phyloP scores from a whole-genome alignment of 164 flowering plant genomes.

The Tetracentron sinense region DNA sequence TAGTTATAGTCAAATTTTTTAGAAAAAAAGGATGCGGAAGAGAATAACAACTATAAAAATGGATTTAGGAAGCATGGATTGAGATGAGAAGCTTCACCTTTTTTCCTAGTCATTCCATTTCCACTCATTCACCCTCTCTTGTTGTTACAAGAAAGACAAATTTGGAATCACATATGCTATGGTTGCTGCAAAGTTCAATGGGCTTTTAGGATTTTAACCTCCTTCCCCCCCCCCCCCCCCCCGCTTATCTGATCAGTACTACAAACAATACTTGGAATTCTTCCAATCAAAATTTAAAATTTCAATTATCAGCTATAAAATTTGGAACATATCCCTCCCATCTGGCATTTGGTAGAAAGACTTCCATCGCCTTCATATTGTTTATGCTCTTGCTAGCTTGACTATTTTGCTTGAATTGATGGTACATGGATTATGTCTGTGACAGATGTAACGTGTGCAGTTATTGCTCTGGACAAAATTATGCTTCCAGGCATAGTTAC shows the following conservation, averaged over 20 bases:
- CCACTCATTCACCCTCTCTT: not conserved
- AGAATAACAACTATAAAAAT: not conserved
- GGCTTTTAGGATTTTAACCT: no score
- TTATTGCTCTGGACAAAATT: slow-evolving; percentile 22
- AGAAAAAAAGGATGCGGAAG: no score
- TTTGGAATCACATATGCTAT: not conserved
- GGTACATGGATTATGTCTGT: slow-evolving; percentile 11
- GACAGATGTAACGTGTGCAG: slow-evolving; percentile 25
- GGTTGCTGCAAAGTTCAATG: not conserved
- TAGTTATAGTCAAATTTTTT: no score
- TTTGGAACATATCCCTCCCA: not conserved
- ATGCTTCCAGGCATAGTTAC: no score
- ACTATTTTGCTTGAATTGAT: not conserved
- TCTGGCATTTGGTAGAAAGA: not conserved
- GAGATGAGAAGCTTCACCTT: not conserved
- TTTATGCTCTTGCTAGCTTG: not conserved
- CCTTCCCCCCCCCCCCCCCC: no score
- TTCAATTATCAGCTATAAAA: not conserved
- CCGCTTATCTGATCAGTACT: no score
- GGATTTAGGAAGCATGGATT: not conserved
- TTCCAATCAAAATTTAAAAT: not conserved
- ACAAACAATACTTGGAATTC: not conserved
- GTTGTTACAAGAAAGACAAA: not conserved
- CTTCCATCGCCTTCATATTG: not conserved
- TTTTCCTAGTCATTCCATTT: not conserved